Base-by-base conservation (phyloP, 1,284 basidiomycete species). In the Chondrostereum purpureum region DNA sequence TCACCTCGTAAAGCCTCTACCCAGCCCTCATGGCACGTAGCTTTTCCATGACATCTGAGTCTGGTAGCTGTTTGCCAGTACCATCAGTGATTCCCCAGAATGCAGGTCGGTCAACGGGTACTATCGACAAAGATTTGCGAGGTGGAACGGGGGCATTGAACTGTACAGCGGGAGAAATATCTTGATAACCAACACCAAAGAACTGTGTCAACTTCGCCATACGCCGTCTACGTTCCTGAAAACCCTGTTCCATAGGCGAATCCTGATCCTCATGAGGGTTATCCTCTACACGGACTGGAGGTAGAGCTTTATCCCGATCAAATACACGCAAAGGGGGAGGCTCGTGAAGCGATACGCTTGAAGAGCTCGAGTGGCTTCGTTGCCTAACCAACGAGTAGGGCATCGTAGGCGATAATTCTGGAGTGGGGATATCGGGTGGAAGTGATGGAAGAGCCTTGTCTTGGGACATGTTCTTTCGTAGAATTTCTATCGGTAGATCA, bases 161-260 rank as follows among this genome's bases (percentile, higher is more conserved):
- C 21, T 34, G 42, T 12, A 63, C 45, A 3, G 62, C 58, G 24
- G 55, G 49, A 10, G 55, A 61, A 24, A 80, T 60, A 50, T 78
- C 71, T 42, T 70, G 65, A 53, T 72, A 70, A 21, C 62, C 66
- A 22, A 81, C 77, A 4, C 79, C 80, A 56, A 82, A 80, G 59
- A 80, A 80, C 35, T 69, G 68, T 5, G 71, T 67, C 39, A 80
- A 60, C 57, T 80, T 80, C 45, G 70, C 72, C 13, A 41, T 73
- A 33, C 76, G 69, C n/a, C 66, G 58, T 13, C 71, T 64, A 16
- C 71, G 68, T 43, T 68, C 63, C 38, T 64, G 67, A 58, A 73
- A 72, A 49, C 11, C 45, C 44, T 41, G 47, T 36, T 6, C 45
- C 19, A 10, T 33, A 36, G 14, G 39, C 41, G 13, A 41, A 42